Base-by-base conservation (phyloP, 1,284 basidiomycete genomes). In the Melampsora americana region DNA sequence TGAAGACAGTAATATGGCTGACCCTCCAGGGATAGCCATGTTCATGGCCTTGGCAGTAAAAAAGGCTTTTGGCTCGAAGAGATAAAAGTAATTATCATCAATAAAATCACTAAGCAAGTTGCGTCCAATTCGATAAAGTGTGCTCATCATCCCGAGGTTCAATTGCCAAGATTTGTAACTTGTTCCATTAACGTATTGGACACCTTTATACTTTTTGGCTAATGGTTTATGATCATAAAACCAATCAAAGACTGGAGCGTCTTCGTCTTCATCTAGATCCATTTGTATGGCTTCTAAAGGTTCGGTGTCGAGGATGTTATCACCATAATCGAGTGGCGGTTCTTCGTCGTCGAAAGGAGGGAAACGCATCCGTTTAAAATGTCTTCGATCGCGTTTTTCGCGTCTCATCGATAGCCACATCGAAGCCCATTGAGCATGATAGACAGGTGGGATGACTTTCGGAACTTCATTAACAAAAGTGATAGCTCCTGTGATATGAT, bases 291-390 rank as follows among this genome's bases (percentile, higher is more conserved):
- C 92, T 83, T 99, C 96, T 64, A 99, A 86, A 42, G 96, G 96
- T 78, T 99, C 96, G 18, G 98, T 95, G 81, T 99, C 96, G 80
- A 99, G 85, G 23, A 99, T 90, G 83, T 99, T 99, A 86, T 99
- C 96, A 77, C 94, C 95, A 81, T 98, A 98, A 83, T 98, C 95
- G 83, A 96, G 88, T 14, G 95, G 94, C 16, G 94, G 96, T 83
- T 99, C 96, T 85, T 99, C 96, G 82, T 99, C 96, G 81, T 99
- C 96, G 81, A 99, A 99, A 0, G 96, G 96, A 48, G 96, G 96
- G 86, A 99, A 99, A n/a, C 96, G 90, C 95, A 99, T 99, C 69
- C 96, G 92, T 86, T 99, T 99, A 86, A 99, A 99, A 83, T 99
- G 96, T 71, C 96, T 87, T 82, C 96, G 92, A 83, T 99, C 96